Percentiles rank a stretch among this genome's conserved stretches.
phyloP scores from a whole-genome alignment of 2,329 filamentous ascomycete species.

The Colletotrichum neosansevieriae region DNA sequence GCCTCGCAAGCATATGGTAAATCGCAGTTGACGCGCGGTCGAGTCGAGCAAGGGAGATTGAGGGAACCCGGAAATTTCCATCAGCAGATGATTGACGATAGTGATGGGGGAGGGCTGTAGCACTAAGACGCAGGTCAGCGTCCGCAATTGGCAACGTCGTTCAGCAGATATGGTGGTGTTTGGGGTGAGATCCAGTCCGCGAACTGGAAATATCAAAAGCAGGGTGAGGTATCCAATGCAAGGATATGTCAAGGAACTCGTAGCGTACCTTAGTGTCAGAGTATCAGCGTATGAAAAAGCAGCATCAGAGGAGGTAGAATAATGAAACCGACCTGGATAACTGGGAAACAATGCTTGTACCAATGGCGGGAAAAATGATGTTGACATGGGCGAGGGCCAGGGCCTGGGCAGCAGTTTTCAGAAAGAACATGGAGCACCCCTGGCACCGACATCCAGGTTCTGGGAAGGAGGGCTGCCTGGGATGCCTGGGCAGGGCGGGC shows the following conservation, averaged over 20 bases:
- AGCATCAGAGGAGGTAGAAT: neutral
- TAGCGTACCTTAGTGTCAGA: neutral
- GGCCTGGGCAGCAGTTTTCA: neutral
- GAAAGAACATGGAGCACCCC: constrained; percentile 15
- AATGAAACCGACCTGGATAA: neutral
- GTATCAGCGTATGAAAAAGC: neutral
- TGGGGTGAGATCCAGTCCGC: neutral
- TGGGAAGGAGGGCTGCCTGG: constrained; percentile 32
- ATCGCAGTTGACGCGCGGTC: constrained; percentile 12
- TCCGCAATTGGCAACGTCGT: constrained; percentile 19
- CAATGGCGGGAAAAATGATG: neutral
- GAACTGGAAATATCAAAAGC: too few species aligned
- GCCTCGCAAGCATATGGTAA: constrained; percentile 12
- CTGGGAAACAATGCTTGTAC: too few species aligned
- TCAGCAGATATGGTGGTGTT: neutral
- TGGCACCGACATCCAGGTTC: constrained; percentile 29
- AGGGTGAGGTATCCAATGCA: too few species aligned
- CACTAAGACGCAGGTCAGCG: constrained; percentile 35
- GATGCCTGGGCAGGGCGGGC: constrained; percentile 24
- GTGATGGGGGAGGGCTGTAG: constrained; percentile 22
- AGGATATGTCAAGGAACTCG: too few species aligned
- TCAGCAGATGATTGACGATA: constrained; percentile 10
- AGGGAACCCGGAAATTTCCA: constrained; percentile 22
- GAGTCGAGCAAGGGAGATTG: constrained; percentile 8
- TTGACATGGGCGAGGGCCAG: constrained; percentile 1